Evolutionary conservation across 2,329 filamentous ascomycete genomes (phyloP).

Genomic region (Huntiella bhutanensis): DNA sequence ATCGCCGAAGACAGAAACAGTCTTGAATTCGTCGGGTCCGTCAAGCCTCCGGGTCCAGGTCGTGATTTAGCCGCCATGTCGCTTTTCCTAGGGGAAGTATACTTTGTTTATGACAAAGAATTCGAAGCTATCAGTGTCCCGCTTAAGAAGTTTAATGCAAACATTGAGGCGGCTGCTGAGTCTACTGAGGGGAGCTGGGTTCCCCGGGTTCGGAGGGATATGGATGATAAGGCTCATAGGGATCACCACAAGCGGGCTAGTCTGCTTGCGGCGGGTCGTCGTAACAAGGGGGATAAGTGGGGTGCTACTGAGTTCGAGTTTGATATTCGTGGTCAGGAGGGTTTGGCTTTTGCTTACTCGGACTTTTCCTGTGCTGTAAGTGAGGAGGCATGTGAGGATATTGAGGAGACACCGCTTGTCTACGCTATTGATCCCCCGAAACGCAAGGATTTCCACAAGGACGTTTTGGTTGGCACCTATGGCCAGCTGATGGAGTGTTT

Average conservation of each 20-base stretch:
- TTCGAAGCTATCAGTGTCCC: conserved; percentile 6
- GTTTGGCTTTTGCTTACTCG: conserved; percentile 11
- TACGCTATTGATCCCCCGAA: conserved; percentile 12
- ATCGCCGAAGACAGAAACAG: conserved; percentile 1
- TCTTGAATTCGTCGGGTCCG: conserved; percentile 6
- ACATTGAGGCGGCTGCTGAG: neutral
- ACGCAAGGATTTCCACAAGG: conserved; percentile 6
- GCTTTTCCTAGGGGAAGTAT: conserved; percentile 8
- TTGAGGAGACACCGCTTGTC: conserved; percentile 9
- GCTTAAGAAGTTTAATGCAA: conserved; percentile 3
- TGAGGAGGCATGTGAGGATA: conserved; percentile 2
- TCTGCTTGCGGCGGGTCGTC: neutral
- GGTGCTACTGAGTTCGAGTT: conserved; percentile 4
- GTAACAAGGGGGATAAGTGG: conserved; percentile 4
- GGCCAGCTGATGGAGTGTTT: neutral
- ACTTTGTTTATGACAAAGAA: conserved; percentile 10
- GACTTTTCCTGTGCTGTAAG: conserved; percentile 8
- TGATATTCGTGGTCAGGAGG: conserved; percentile 8
- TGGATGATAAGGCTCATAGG: too few species aligned
- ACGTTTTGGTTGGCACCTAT: conserved; percentile 8
- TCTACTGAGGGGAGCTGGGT: too few species aligned
- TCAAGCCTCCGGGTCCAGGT: conserved; percentile 8
- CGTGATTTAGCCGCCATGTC: conserved; percentile 9
- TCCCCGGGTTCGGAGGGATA: too few species aligned
- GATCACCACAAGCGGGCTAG: neutral